These are phyloP conservation scores for Anastatica hierochuntica DNA, from an alignment of 345 rosid species.

Conservation along the genomic window DNA sequence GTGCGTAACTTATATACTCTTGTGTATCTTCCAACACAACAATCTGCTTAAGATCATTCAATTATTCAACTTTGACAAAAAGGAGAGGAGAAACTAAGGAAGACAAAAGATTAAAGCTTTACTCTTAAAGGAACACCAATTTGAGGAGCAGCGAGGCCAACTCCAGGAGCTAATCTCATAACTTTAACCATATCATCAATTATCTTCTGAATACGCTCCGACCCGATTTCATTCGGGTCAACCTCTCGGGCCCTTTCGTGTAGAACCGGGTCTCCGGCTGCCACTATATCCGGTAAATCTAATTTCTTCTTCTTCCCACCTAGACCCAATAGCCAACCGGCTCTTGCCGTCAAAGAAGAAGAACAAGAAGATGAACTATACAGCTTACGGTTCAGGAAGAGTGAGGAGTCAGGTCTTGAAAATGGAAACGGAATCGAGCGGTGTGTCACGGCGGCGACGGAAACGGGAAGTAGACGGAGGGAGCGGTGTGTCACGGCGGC, in stretches of 20 bases:
- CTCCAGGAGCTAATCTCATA: slow-evolving; percentile 84
- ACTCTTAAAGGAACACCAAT: slow-evolving; percentile 77
- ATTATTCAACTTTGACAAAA: background rate
- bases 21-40: slow-evolving; percentile 81
- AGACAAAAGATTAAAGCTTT: background rate
- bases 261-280: slow-evolving; percentile 89
- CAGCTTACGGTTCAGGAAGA: slow-evolving; percentile 12
- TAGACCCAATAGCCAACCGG: slow-evolving; percentile 88
- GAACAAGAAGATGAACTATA: too few species aligned
- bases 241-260: slow-evolving; percentile 76
- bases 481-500: too few species aligned
- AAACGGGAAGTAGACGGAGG: slow-evolving; percentile 36
- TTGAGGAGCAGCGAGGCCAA: slow-evolving; percentile 94
- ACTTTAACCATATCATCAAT: slow-evolving; percentile 68
- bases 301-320: slow-evolving; percentile 59
- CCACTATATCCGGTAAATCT: slow-evolving; percentile 49
- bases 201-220: slow-evolving; percentile 80
- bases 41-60: slow-evolving; percentile 36
- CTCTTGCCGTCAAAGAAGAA: slow-evolving; percentile 37
- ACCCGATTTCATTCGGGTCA: slow-evolving; percentile 59
- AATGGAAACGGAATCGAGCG: slow-evolving; percentile 2
- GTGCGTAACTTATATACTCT: slow-evolving; percentile 72
- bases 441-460: slow-evolving; percentile 29
- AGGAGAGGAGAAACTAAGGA: background rate
- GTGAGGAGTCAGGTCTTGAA: slow-evolving; percentile 7